phyloP scores from a whole-genome alignment of 2,329 filamentous ascomycete genomes.

The Fusarium stilboides region DNA sequence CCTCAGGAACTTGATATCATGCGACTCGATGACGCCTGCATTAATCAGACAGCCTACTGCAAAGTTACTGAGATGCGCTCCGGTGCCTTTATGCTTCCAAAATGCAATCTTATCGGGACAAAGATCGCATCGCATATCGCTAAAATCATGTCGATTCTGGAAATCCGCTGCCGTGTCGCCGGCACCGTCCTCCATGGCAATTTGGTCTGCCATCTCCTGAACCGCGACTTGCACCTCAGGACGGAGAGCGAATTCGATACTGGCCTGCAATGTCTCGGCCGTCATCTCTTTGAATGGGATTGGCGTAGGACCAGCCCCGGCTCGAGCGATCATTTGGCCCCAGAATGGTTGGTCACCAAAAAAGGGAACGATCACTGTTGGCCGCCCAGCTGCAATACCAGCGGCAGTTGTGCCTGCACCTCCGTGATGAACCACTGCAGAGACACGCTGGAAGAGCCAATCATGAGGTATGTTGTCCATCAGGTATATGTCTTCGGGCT shows the following conservation, averaged over 20 bases:
- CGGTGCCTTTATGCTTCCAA: constrained; percentile 70
- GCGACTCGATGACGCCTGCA: constrained; percentile 68
- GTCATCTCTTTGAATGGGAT: constrained; percentile 72
- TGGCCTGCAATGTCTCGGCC: constrained; percentile 67
- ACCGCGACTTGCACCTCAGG: constrained; percentile 56
- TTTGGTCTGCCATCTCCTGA: constrained; percentile 56
- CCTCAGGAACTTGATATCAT: constrained; percentile 68
- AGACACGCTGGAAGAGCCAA: constrained; percentile 74
- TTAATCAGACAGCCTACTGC: constrained; percentile 72
- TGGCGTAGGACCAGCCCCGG: constrained; percentile 72
- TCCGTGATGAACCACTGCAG: constrained; percentile 74
- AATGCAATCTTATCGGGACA: constrained; percentile 71
- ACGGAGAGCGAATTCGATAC: constrained; percentile 67
- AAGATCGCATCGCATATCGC: constrained; percentile 71
- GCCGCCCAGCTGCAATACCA: constrained; percentile 71
- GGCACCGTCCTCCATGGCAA: constrained; percentile 69
- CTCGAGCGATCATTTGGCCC: constrained; percentile 73
- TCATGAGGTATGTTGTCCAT: constrained; percentile 65
- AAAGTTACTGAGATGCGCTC: constrained; percentile 73
- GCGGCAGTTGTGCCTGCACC: constrained; percentile 77
- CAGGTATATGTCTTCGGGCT: no score
- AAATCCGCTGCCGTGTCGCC: constrained; percentile 67
- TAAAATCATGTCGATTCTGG: constrained; percentile 67
- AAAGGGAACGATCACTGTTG: constrained; percentile 77
- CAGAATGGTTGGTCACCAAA: constrained; percentile 78